Evolutionary conservation across 768 basidiomycete genomes (phyloP).

Genomic region (Tulasnella sp.): DNA sequence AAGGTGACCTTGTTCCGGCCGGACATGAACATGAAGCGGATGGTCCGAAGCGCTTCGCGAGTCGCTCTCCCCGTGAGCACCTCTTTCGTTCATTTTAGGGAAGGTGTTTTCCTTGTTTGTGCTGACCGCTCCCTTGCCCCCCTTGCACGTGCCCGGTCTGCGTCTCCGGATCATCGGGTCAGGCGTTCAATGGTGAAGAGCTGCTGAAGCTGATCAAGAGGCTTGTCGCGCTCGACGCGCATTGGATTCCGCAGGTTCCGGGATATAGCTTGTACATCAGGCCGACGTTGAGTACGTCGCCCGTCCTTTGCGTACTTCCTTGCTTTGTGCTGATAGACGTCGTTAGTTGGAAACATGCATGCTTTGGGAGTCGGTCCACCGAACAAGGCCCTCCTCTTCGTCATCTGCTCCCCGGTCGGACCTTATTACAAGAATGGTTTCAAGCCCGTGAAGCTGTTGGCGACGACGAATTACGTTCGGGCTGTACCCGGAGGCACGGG

Average conservation of each 20-base stretch:
- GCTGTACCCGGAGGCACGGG: constrained; percentile 56
- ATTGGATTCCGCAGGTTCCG: constrained; percentile 83
- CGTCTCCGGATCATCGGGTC: constrained; percentile 12
- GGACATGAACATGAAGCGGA: constrained; percentile 71
- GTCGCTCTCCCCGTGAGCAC: constrained; percentile 22
- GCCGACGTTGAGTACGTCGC: constrained; percentile 43
- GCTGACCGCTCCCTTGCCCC: background rate
- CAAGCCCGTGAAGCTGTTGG: constrained; percentile 83
- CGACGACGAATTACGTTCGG: constrained; percentile 38
- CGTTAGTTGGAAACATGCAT: constrained; percentile 61
- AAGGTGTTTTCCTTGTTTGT: background rate
- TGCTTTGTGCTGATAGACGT: constrained; percentile 2
- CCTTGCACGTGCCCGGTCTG: constrained; percentile 5
- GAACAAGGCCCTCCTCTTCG: constrained; percentile 51
- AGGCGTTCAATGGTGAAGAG: constrained; percentile 70
- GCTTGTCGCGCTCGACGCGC: constrained; percentile 68
- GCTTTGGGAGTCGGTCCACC: constrained; percentile 39
- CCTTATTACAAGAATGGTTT: constrained; percentile 81
- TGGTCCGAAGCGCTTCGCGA: constrained; percentile 50
- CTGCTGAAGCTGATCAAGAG: constrained; percentile 73
- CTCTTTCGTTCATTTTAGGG: background rate
- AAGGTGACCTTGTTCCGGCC: constrained; percentile 71
- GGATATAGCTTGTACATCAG: constrained; percentile 91
- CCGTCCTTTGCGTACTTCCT: background rate
- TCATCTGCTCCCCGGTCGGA: constrained; percentile 53